phyloP scores from a whole-genome alignment of 108 stramenopile genomes.

The Skeletonema tropicum region DNA sequence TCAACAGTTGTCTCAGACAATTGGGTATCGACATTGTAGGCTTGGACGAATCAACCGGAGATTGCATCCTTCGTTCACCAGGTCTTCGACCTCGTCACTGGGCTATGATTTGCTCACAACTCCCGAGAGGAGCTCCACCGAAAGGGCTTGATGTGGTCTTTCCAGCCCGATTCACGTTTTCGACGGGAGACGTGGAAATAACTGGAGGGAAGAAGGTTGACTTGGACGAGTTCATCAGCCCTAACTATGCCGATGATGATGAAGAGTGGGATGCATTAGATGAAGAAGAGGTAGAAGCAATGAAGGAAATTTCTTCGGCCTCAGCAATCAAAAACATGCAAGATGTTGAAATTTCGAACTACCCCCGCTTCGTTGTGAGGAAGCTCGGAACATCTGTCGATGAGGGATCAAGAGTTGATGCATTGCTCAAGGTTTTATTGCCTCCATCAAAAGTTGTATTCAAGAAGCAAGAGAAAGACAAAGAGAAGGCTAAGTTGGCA shows the following conservation, averaged over 20 bases:
- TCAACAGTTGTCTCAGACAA: constrained; percentile 81
- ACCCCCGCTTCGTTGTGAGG: constrained; percentile 75
- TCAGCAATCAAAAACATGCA: constrained; percentile 61
- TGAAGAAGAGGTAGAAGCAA: constrained; percentile 85
- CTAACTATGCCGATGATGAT: constrained; percentile 63
- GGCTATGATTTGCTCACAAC: constrained; percentile 67
- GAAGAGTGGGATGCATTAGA: constrained; percentile 89
- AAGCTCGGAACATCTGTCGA: constrained; percentile 48
- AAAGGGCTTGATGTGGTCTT: constrained; percentile 80
- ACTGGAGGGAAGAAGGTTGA: constrained; percentile 72
- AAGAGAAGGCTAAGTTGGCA: constrained; percentile 72
- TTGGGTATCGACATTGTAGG: constrained; percentile 87
- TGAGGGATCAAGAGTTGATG: constrained; percentile 64
- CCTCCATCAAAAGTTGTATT: constrained; percentile 76
- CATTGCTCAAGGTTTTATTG: constrained; percentile 70
- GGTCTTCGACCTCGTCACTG: constrained; percentile 85
- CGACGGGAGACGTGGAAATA: constrained; percentile 65
- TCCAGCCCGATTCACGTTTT: constrained; percentile 64
- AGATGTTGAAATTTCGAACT: constrained; percentile 73
- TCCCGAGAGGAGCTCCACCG: constrained; percentile 61
- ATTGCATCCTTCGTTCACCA: constrained; percentile 82
- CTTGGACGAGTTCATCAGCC: constrained; percentile 51
- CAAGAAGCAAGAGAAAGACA: constrained; percentile 72
- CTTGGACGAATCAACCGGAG: constrained; percentile 52
- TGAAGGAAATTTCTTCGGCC: constrained; percentile 84